Evolutionary conservation across 257 asterid species (phyloP), one percentile per base, ranked within the genome.

Genomic region (Thymus quinquecostatus): DNA sequence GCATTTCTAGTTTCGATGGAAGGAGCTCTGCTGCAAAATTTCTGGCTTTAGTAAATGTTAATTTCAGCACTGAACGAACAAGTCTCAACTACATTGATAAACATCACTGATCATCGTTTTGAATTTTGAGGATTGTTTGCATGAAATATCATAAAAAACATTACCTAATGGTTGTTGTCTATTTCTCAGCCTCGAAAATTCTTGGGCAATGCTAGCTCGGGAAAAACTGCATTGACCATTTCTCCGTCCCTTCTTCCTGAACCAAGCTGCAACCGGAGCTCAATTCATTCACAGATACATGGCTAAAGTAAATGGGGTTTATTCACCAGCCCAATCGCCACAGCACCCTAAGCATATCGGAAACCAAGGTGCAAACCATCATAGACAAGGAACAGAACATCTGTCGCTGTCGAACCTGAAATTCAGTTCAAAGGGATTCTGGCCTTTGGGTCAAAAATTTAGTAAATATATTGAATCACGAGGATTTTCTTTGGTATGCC

Each of bases 311-410:
- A 87, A 87, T 41, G 92, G 96, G 10, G 75, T 86, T 69, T 88
- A 89, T 82, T 88, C 95, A 68, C 81, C 98, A 21, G 79, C 83
- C 55, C 82, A 86, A 72, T 82, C 96, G n/a, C 97, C 92, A 21
- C 91, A 90, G 63, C 92, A 77, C 79, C 87, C 91, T 49, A 80
- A 81, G 71, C 45, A 60, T 69, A 60, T 84, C 21, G 75, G 48
- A 59, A 66, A 53, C 64, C 88, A 86, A 62, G 87, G 84, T 38
- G 61, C 66, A 74, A 83, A 78, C 60, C 81, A 80, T 38, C 68
- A 73, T 58, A 80, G 74, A 77, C 84, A 82, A 60, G 80, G 79
- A 74, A 78, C 69, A 49, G 82, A 82, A 77, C 81, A 73, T 84
- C 66, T 78, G 53, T 80, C 84, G 8, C 47, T 71, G 79, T 81